Evolutionary conservation across 345 rosid genomes (phyloP), one percentile per base, ranked within the genome.

Genomic region (Conringia planisiliqua): DNA sequence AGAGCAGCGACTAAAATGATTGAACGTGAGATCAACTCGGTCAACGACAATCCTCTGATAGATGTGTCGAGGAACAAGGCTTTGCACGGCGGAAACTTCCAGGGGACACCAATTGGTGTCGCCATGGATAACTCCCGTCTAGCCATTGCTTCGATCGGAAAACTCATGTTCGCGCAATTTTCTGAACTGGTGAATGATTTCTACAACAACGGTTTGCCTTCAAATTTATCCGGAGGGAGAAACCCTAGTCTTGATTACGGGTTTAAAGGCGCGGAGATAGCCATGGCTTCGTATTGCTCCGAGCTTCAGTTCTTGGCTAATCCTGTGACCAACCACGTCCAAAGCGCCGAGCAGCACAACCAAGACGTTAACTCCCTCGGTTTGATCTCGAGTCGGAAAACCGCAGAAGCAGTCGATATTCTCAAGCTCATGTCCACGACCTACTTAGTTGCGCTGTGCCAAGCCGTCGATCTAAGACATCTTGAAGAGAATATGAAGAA

Each of bases 221-320:
- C 95, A 11, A 89, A 89, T 59, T 81, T 89, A 14, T 78, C 91
- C 0, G 92, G 82, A 16, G 86, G 92, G 10, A 82, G 88, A 65
- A 86, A 89, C 64, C 95, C 92, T 8, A 89, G 95, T 75, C 70
- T 89, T 73, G 92, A 89, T 76, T 89, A 89, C 48, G 92, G 92
- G 10, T 87, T 89, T 70, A 87, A 89, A 76, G 95, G 92, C 3
- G 92, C 92, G 29, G 92, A 89, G 61, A 86, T 89, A 14, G 92
- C 95, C 4, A 89, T 87, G 90, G 92, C 92, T 43, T 68, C 91
- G 0, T 86, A 86, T 56, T 88, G 88, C 70, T 88, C 88, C 0
- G 93, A 88, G 85, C 84, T 85, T 7, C 86, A 86, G 46, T 86
- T 78, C 66, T 75, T 86, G 11, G 93, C 91, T 42, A 88, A 85